Percentiles rank a stretch among this genome's conserved stretches.
Conservation (phyloP, 805 yeast genomes). For the Candida vaughaniae region DNA sequence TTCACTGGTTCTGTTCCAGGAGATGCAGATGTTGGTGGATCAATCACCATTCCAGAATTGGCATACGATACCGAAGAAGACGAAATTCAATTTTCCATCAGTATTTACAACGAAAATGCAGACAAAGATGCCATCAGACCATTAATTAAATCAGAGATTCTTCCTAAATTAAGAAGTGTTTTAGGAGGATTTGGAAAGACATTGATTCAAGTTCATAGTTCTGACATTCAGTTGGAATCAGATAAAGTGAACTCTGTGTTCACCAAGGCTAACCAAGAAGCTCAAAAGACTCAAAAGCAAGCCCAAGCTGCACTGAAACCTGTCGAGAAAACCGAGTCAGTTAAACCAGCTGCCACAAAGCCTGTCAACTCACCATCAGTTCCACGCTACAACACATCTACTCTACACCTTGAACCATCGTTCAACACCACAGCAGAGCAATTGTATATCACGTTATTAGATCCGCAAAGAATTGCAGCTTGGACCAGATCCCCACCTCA, state of each 20-base stretch:
- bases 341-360: background rate
- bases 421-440: conserved; percentile 90
- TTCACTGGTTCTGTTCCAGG: conserved; percentile 47
- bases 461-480: conserved; percentile 76
- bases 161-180: conserved; percentile 66
- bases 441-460: conserved; percentile 72
- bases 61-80: conserved; percentile 88
- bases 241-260: conserved; percentile 39
- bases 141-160: conserved; percentile 46
- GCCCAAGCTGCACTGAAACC: conserved; percentile 1
- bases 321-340: background rate
- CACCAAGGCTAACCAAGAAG: conserved; percentile 53
- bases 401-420: conserved; percentile 70
- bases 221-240: conserved; percentile 78
- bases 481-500: conserved; percentile 81
- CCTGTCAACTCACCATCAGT: conserved; percentile 20
- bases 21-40: conserved; percentile 54
- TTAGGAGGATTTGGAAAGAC: conserved; percentile 73
- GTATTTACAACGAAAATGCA: conserved; percentile 55
- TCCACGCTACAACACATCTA: conserved; percentile 77
- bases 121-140: conserved; percentile 52
- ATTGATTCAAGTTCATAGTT: conserved; percentile 71
- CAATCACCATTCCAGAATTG: conserved; percentile 83
- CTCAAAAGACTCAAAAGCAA: background rate
- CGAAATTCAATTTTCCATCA: conserved; percentile 81